A percentile compares a stretch with the other conserved stretches of the same genome.
phyloP scores from a whole-genome alignment of 805 yeast species.

The Wickerhamomyces subpelliculosus region DNA sequence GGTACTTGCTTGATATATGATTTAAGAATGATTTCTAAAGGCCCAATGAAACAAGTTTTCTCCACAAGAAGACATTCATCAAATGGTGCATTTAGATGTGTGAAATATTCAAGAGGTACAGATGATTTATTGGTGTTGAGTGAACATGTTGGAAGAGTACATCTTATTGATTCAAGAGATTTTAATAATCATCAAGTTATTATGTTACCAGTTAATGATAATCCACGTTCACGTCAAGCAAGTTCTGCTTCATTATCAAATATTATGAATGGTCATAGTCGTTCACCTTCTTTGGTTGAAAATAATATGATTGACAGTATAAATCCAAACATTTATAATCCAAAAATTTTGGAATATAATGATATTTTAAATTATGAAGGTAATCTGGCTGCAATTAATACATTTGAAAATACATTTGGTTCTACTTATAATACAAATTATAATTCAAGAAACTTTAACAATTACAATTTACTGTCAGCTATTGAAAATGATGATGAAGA shows the following conservation, averaged over 20 bases:
- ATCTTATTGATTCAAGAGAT: slow-evolving; percentile 73
- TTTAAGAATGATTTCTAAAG: slow-evolving; percentile 45
- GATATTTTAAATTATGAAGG: slow-evolving; percentile 18
- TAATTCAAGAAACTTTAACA: slow-evolving; percentile 17
- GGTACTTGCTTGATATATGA: slow-evolving; percentile 78
- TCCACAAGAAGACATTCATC: slow-evolving; percentile 53
- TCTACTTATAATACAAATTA: neutral
- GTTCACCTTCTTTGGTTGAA: neutral
- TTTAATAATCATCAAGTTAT: slow-evolving; percentile 71
- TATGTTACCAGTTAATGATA: slow-evolving; percentile 42
- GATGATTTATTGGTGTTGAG: slow-evolving; percentile 72
- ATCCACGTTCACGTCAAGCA: slow-evolving; percentile 2
- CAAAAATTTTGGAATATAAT: slow-evolving; percentile 18
- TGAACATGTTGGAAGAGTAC: slow-evolving; percentile 86
- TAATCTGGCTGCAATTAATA: neutral
- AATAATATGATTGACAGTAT: neutral
- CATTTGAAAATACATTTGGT: neutral
- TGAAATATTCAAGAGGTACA: slow-evolving; percentile 53
- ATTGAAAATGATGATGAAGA: slow-evolving; percentile 14
- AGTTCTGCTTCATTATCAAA: slow-evolving; percentile 5
- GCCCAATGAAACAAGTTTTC: slow-evolving; percentile 46
- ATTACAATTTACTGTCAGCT: slow-evolving; percentile 16
- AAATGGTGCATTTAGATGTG: slow-evolving; percentile 63
- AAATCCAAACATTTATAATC: slow-evolving; percentile 5
- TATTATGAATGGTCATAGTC: neutral